Evolutionary conservation across 78 protist species (phyloP), one percentile per base, ranked within the genome.

Genomic region (Protostelium mycophagum): DNA sequence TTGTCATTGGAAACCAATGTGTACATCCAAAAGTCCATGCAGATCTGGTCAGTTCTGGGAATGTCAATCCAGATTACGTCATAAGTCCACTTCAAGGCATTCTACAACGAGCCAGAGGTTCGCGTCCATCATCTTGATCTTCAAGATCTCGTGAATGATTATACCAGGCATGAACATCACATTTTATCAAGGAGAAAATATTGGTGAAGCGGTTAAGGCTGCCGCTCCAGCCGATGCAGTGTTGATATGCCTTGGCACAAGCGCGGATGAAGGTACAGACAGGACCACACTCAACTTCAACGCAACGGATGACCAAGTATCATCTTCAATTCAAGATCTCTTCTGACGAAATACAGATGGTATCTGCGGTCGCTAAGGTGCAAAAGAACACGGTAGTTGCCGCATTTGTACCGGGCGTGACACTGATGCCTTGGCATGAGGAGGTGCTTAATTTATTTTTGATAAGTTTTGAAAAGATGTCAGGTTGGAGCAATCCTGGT

Each of bases 191-290:
- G 5, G 16, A 5, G 73, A 51, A 51, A 16, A 16, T 25, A 25
- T 51, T 5, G 73, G 16, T 25, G 73, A 16, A 51, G 73, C 31
- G 73, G 16, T 51, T 51, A 16, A 51, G 73, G 73, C 73, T 5
- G 73, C 73, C 31, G 16, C 5, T 25, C 5, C 73, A 16, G 73
- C 73, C 16, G 92, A 92, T 63, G 90, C 93, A 1, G 93, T 85
- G 35, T 0, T 94, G 35, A 88, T 92, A 25, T 9, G 91, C 34
- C 84, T 86, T 38, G 31, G 89, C 9, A 38, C 86, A 28, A 0
- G 1, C n/a, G 35, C 91, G 35, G 0, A 28, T 1, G 96, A 94
- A 31, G 95, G 96, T 63, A 0, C 28, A 0, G 96, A 94, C 91
- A 51, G 96, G 0, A 35, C 87, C 29, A 0, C 28, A 31, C 91